These are phyloP conservation scores for Primulina huaijiensis DNA, from an alignment of 257 asterid species.

Conservation along the genomic window DNA sequence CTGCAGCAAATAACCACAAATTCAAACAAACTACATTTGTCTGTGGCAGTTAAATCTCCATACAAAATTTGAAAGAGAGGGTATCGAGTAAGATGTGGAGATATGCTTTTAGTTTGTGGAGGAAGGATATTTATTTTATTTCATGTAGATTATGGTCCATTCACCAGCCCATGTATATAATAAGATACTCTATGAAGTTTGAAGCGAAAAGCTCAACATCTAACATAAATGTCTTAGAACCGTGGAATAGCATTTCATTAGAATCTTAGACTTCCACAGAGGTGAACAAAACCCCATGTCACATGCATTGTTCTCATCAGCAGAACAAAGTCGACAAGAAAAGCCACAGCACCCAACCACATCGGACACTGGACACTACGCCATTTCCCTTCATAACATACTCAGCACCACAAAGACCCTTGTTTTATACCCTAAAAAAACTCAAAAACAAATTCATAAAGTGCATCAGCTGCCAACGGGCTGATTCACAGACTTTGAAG, in stretches of 20 bases:
- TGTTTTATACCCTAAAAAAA: not conserved
- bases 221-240: not conserved
- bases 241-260: not conserved
- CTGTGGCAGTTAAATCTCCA: no score
- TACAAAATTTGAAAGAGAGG: slow-evolving; percentile 14
- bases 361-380: not conserved
- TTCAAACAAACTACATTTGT: not conserved
- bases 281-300: not conserved
- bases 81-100: slow-evolving; percentile 2
- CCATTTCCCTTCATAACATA: not conserved
- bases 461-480: not conserved
- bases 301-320: not conserved
- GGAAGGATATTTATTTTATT: not conserved
- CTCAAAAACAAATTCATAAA: not conserved
- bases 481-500: not conserved
- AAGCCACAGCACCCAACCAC: not conserved
- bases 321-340: not conserved
- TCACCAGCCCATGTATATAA: not conserved
- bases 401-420: not conserved
- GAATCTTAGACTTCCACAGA: not conserved
- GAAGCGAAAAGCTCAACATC: not conserved
- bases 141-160: not conserved
- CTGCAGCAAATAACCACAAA: slow-evolving; percentile 35
- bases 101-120: not conserved
- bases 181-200: not conserved